Base-by-base conservation (phyloP, 257 asterid genomes). In the Catharanthus roseus region DNA sequence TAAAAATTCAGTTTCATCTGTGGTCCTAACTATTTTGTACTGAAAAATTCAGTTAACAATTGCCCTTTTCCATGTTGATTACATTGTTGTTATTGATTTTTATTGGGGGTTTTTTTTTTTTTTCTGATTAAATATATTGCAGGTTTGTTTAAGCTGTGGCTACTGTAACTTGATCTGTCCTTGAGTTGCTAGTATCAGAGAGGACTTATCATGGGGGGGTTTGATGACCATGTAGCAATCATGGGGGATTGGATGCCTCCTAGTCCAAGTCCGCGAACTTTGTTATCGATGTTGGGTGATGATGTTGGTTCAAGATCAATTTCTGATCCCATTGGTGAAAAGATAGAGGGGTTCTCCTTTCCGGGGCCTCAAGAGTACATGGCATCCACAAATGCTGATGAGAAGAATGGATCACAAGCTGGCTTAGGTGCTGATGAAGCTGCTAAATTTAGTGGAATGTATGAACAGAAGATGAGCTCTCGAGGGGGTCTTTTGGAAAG, bases 181-280 rank as follows among this genome's bases (percentile, higher is more conserved):
- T 60, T 56, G 44, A 66, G 72, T 70, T 67, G 77, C 65, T 63
- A 68, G 38, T 74, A 53, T 42, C 21, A 45, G 34, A 36, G 24
- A 66, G 44, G 12, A 51, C 42, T 61, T 34, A 10, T 64, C 69
- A 91, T 91, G 96, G 86, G 88, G 29, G 96, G 89, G 38, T 91
- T 81, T 73, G 90, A 84, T 77, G 92, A 89, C 65, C 90, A 86
- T 53, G 85, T 83, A 69, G 86, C 90, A 77, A 47, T 80, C 6
- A 77, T 89, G 82, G 96, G 88, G 74, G 96, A 89, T 75, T 87
- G 93, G 93, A 72, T 82, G 89, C 77, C 85, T 72, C 88, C 87
- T 6, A 87, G 85, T 71, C 86, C 89, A 29, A 87, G 87, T 65
- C 84, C 87, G 4, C 78, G 86, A 42, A 36, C 85, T 0, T 63